Base-by-base conservation (phyloP, 441 rosid species). In the Erysimum cheiri region DNA sequence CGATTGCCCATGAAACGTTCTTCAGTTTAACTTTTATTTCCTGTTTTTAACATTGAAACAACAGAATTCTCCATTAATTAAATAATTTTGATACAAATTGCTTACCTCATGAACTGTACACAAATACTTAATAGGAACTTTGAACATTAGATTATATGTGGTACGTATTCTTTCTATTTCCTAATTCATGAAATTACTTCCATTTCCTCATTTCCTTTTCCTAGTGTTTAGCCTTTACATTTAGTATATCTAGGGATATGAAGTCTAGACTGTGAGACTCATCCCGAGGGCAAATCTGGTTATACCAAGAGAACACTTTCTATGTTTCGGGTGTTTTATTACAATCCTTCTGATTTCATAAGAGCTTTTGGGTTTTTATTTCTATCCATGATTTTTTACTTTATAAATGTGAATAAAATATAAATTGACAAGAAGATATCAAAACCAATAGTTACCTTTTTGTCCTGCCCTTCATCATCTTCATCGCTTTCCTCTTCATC, bases 1-100 rank as follows among this genome's bases (percentile, higher is more conserved):
- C 44, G 56, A 93, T 85, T 80, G 96, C 99, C 97, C 97, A 93
- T 5, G 96, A 84, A 50, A 89, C 88, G 78, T 90, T 88, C 89
- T 86, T 96, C 82, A 90, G 79, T 78, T 85, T 96, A 60, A 87
- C 85, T 83, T 80, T 90, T 72, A 63, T 70, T 41, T 75, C 90
- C 98, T 91, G 87, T 48, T 60, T 49, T 57, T 65, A 43, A 79
- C 62, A 70, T 67, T 71, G 64, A 60, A 80, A 77, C 64, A 73
- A 63, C 49, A 72, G 17, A 75, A 35, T 33, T 49, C 24, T 60
- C 68, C 26, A 65, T 12, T 37, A 70, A 32, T 47, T 59, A 15
- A 32, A 32, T 33, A 33, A 35, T 24, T 64, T 64, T 13, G 13
- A 56, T 9, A 58, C 32, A 55, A 36, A 47, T 61, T 61, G 8